Evolutionary conservation across 805 yeast genomes (phyloP).

Genomic region (Nakazawaea peltata): DNA sequence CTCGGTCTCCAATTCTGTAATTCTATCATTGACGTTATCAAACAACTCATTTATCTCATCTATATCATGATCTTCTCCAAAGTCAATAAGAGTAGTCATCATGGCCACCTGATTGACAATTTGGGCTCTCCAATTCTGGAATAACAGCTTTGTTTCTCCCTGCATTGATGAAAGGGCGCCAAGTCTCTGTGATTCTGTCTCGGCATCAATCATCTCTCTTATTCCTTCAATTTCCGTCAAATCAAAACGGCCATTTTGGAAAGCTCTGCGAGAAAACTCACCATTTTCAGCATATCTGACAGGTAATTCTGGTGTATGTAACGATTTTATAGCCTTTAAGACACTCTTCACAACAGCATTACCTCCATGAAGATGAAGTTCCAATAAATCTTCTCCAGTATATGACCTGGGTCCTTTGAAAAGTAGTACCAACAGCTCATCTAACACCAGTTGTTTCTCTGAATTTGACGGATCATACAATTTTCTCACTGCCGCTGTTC

Average conservation of each 20-base stretch:
- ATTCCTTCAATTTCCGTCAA: conserved; percentile 89
- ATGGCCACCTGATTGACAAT: conserved; percentile 64
- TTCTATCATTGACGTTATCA: conserved; percentile 34
- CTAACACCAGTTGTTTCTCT: conserved; percentile 39
- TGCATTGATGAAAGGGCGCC: conserved; percentile 68
- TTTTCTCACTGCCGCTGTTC: conserved; percentile 51
- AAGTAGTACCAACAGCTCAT: conserved; percentile 65
- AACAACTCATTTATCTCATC: conserved; percentile 54
- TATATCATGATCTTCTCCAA: conserved; percentile 87
- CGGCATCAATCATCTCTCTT: conserved; percentile 83
- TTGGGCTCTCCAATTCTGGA: conserved; percentile 57
- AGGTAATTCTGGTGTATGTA: conserved; percentile 38
- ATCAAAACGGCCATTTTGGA: conserved; percentile 76
- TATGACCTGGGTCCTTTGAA: conserved; percentile 72
- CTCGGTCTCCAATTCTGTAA: conserved; percentile 34
- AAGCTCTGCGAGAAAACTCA: conserved; percentile 84
- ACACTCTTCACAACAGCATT: conserved; percentile 72
- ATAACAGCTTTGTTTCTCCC: conserved; percentile 53
- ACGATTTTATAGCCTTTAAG: conserved; percentile 44
- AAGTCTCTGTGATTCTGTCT: conserved; percentile 79
- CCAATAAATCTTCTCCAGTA: conserved; percentile 89
- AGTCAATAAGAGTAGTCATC: conserved; percentile 84
- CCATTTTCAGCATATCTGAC: conserved; percentile 89
- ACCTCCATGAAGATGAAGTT: conserved; percentile 93
- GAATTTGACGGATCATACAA: conserved; percentile 46